phyloP scores from a whole-genome alignment of 225 moss, liverwort and hornwort genomes.

The Marchantia paleacea region DNA sequence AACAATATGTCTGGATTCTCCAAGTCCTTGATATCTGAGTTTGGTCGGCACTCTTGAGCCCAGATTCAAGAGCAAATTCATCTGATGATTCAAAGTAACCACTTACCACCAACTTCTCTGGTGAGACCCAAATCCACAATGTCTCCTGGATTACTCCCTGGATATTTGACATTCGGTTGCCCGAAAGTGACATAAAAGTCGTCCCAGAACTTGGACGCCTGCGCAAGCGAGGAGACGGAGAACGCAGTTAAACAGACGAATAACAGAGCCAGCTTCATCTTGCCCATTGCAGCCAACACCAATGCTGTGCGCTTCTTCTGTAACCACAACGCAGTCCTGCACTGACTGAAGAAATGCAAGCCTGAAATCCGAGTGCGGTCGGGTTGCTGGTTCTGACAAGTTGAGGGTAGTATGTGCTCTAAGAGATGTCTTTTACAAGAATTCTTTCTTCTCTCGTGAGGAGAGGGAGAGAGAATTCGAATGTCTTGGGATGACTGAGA shows the following conservation, averaged over 20 bases:
- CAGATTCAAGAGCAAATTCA: not conserved
- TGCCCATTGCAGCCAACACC: not conserved
- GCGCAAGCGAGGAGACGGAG: not conserved
- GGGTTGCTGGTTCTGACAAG: not conserved
- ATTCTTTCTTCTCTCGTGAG: not conserved
- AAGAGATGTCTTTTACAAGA: not conserved
- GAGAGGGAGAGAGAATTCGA: not conserved
- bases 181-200: conserved; percentile 2
- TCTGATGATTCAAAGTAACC: not conserved
- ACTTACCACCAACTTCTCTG: not conserved
- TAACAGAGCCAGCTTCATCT: not conserved
- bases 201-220: conserved; percentile 19
- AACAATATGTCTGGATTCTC: not conserved
- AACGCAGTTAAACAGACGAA: not conserved
- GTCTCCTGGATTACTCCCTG: not conserved
- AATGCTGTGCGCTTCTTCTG: not conserved
- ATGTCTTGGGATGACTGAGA: not conserved
- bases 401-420: not conserved
- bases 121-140: not conserved
- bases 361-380: not conserved
- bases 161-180: not conserved
- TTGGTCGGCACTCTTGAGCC: not conserved
- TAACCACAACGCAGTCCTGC: not conserved
- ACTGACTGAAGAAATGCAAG: not conserved
- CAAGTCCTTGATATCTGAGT: not conserved